Evolutionary conservation across 305 asterid genomes (phyloP).

Genomic region (Solanum hybrid): DNA sequence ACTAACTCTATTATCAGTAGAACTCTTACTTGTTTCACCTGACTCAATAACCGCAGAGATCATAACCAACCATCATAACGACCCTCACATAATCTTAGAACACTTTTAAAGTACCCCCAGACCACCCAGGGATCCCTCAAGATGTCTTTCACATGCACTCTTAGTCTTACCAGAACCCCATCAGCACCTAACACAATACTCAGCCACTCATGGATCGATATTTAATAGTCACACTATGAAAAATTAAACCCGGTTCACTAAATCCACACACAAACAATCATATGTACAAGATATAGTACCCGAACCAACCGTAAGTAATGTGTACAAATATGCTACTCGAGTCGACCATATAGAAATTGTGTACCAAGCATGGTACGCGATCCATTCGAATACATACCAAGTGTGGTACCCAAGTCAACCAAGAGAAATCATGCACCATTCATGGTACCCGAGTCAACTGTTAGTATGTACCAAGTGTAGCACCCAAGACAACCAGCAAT

Average conservation of each 20-base stretch:
- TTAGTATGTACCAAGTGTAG: background rate
- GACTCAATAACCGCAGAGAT: background rate
- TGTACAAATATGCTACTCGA: background rate
- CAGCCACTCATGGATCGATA: background rate
- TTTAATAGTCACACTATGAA: background rate
- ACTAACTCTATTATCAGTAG: background rate
- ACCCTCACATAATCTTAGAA: background rate
- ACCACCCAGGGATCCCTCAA: background rate
- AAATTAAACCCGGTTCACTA: background rate
- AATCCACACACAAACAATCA: background rate
- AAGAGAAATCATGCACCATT: background rate
- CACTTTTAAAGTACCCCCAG: background rate
- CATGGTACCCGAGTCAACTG: background rate
- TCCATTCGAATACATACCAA: background rate
- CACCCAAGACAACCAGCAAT: background rate
- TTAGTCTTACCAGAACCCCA: background rate
- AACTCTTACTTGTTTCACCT: background rate
- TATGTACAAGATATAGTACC: background rate
- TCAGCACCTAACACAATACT: background rate
- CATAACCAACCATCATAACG: background rate
- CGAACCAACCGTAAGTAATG: background rate
- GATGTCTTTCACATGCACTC: background rate
- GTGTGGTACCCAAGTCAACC: background rate
- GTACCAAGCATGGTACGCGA: background rate
- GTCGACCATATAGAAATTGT: background rate